These are phyloP conservation scores for Rhypophila decipiens DNA, from an alignment of 495 filamentous ascomycete species.

Conservation along the genomic window DNA sequence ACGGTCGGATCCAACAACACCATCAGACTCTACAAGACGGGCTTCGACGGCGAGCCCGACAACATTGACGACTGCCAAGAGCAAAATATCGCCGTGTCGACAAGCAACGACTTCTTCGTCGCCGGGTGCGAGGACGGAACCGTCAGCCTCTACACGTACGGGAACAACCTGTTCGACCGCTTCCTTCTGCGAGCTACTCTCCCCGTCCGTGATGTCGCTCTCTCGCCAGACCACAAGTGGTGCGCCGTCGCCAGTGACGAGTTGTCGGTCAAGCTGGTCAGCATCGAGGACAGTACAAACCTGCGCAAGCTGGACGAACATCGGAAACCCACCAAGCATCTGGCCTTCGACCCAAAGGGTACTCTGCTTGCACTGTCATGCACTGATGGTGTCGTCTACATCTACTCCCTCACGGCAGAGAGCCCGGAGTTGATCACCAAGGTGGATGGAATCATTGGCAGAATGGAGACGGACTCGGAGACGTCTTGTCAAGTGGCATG, in stretches of 20 bases:
- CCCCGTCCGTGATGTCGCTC: conserved; percentile 75
- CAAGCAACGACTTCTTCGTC: conserved; percentile 78
- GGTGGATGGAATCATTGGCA: conserved; percentile 78
- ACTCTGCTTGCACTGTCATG: conserved; percentile 73
- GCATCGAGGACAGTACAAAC: conserved; percentile 65
- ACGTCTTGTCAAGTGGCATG: conserved; percentile 70
- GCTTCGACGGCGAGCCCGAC: conserved; percentile 80
- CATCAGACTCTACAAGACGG: conserved; percentile 83
- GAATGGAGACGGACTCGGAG: conserved; percentile 71
- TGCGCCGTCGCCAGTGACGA: conserved; percentile 96
- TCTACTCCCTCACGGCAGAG: conserved; percentile 78
- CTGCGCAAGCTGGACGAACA: conserved; percentile 75
- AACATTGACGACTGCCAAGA: conserved; percentile 86
- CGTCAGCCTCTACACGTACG: conserved; percentile 77
- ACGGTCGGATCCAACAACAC: conserved; percentile 88
- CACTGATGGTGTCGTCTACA: conserved; percentile 77
- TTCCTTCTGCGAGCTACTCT: conserved; percentile 76
- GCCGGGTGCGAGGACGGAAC: conserved; percentile 89
- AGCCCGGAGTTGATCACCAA: conserved; percentile 74
- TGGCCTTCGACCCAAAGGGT: conserved; percentile 80
- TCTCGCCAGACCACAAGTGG: conserved; percentile 82
- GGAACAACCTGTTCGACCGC: conserved; percentile 67
- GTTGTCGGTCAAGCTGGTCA: conserved; percentile 80
- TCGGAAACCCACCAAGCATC: conserved; percentile 75
- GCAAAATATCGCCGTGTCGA: conserved; percentile 67